Conservation (phyloP, 257 asterid genomes). For the Coffea eugenioides region DNA sequence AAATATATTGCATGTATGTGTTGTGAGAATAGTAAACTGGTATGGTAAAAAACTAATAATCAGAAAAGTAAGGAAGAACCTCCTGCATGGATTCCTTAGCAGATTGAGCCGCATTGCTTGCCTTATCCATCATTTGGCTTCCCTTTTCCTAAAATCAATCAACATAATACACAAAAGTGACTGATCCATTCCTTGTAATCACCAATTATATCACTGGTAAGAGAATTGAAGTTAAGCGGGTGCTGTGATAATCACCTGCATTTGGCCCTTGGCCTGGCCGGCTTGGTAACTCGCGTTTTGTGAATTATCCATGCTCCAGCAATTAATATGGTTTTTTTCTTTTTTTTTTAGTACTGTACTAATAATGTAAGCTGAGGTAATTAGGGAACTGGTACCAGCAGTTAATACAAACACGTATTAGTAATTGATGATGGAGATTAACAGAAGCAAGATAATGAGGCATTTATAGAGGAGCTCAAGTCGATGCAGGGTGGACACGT, state of each 20-base stretch:
- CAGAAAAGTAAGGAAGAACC: not conserved
- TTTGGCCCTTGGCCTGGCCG: slow-evolving; percentile 39
- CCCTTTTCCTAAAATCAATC: slow-evolving; percentile 32
- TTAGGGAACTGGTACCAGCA: too few species aligned
- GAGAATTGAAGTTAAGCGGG: too few species aligned
- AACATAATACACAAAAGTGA: not conserved
- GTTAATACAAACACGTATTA: too few species aligned
- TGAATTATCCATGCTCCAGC: too few species aligned
- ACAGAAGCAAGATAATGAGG: too few species aligned
- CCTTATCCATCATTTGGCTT: not conserved
- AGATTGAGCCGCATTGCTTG: slow-evolving; percentile 35
- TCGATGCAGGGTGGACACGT: not conserved
- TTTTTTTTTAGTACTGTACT: too few species aligned
- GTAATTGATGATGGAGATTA: not conserved
- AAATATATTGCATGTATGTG: too few species aligned
- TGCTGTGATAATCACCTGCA: slow-evolving; percentile 19
- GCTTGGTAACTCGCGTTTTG: slow-evolving; percentile 31
- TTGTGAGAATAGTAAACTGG: not conserved
- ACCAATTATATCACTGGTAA: too few species aligned
- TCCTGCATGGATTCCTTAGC: slow-evolving; percentile 32
- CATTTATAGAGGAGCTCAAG: not conserved
- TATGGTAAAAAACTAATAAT: not conserved
- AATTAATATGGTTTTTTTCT: too few species aligned
- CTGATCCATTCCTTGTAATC: too few species aligned
- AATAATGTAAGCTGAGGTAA: too few species aligned